Evolutionary conservation across 2,329 filamentous ascomycete species (phyloP), one percentile per base, ranked within the genome.

Genomic region (Alternaria hordeiaustralica): DNA sequence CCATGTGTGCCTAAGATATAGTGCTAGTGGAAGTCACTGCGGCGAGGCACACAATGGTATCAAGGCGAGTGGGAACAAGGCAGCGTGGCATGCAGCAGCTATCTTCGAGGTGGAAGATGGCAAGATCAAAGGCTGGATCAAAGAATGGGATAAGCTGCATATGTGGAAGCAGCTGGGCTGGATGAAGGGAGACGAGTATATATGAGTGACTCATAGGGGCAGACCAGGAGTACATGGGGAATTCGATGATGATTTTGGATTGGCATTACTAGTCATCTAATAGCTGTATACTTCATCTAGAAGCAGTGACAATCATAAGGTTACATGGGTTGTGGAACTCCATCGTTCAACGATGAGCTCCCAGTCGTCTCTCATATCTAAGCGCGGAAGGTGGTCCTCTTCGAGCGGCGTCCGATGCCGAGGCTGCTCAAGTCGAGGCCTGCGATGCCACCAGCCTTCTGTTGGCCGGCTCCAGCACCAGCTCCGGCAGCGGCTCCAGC

Each of bases 51-150:
- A 81, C 50, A 74, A 77, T 55, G 79, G 78, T 1, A 79, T 81
- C 49, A 62, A 79, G 55, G 69, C 72, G 28, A 76, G 70, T 18
- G 63, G 65, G n/a, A 66, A 58, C 33, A 75, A 77, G 63, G 79
- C 79, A 25, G 69, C 67, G 3, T 81, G 79, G 79, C 73, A 72
- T 58, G 79, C 79, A 20, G 75, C 78, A 23, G 79, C 77, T n/a
- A 81, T 81, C 25, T 80, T 81, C 60, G 78, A 80, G 62, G 71
- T 80, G 15, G 68, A 75, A 33, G 69, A 76, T 30, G 78, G 76
- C 10, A 80, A 80, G 68, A 71, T 81, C 20, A 70, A 71, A 58
- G 75, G 76, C 25, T 80, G 78, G 65, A 78, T 73, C 18, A 81
- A 80, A 60, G 78, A 79, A 55, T 81, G 80, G 77, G 78, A 81